phyloP scores from a whole-genome alignment of 805 yeast genomes.

The Candida nitratophila region DNA sequence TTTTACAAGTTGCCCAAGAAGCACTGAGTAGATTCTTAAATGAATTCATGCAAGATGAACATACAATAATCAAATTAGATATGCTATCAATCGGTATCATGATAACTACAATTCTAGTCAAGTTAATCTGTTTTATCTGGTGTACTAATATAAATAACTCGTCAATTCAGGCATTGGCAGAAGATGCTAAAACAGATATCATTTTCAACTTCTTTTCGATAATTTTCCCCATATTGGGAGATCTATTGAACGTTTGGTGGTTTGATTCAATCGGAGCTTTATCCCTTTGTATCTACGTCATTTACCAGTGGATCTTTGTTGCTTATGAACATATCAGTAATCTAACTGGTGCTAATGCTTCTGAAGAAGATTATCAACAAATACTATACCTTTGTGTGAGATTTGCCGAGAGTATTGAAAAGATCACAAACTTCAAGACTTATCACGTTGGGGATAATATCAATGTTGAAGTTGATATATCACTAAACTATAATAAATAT shows the following conservation, averaged over 20 bases:
- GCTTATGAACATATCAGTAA: conserved; percentile 70
- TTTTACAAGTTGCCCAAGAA: conserved; percentile 64
- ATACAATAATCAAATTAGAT: conserved; percentile 40
- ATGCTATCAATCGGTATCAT: conserved; percentile 48
- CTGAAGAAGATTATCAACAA: conserved; percentile 53
- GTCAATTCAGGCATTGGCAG: conserved; percentile 72
- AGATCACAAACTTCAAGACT: conserved; percentile 59
- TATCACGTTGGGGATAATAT: conserved; percentile 76
- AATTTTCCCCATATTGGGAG: conserved; percentile 60
- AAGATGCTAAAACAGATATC: conserved; percentile 75
- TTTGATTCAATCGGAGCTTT: conserved; percentile 72
- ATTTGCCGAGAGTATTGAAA: conserved; percentile 59
- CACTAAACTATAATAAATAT: conserved; percentile 40
- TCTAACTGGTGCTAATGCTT: conserved; percentile 68
- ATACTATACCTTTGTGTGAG: conserved; percentile 61
- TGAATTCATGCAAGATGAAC: conserved; percentile 24
- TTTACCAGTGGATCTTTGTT: conserved; percentile 54
- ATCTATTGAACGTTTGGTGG: conserved; percentile 53
- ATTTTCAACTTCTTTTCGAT: conserved; percentile 67
- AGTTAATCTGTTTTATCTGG: conserved; percentile 56
- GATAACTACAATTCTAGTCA: conserved; percentile 54
- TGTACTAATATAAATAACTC: conserved; percentile 55
- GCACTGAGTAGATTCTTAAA: conserved; percentile 43
- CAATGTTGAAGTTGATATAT: conserved; percentile 71
- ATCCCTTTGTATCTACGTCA: conserved; percentile 51